Percentiles rank a stretch among this genome's conserved stretches.
Evolutionary conservation across 2,329 filamentous ascomycete genomes (phyloP).

Genomic region (Talaromyces sp.): DNA sequence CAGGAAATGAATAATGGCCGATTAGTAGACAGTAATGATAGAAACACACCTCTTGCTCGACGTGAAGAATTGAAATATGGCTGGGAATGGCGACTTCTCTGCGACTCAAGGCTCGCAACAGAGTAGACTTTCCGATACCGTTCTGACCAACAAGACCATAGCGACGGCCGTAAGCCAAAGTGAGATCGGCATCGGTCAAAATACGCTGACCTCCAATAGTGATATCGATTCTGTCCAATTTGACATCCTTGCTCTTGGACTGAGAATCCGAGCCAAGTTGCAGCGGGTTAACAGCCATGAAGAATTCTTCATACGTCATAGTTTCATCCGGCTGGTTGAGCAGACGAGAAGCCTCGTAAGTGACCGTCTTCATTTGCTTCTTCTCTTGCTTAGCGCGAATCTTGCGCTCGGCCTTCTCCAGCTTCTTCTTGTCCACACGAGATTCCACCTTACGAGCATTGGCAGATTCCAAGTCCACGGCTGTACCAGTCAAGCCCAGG

Average conservation of each 20-base stretch:
- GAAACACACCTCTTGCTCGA: conserved; percentile 80
- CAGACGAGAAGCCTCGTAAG: conserved; percentile 92
- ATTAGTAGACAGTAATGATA: neutral
- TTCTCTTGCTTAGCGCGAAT: conserved; percentile 98
- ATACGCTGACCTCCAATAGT: conserved; percentile 88
- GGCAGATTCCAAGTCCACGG: conserved; percentile 90
- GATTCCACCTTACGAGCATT: conserved; percentile 94
- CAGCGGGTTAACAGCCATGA: conserved; percentile 98
- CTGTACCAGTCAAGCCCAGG: conserved; percentile 78
- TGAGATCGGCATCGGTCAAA: conserved; percentile 85
- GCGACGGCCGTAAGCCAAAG: conserved; percentile 85
- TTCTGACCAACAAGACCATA: conserved; percentile 99
- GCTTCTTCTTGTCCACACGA: conserved; percentile 96
- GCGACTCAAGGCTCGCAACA: conserved; percentile 85
- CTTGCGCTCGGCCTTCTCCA: conserved; percentile 97
- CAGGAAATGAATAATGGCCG: conserved; percentile 1
- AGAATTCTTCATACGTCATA: conserved; percentile 98
- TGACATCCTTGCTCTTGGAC: conserved; percentile 97
- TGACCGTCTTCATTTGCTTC: conserved; percentile 96
- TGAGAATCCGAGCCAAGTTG: conserved; percentile 73
- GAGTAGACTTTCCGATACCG: conserved; percentile 97
- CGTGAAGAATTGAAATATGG: conserved; percentile 97
- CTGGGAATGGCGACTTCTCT: conserved; percentile 94
- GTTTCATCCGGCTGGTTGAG: conserved; percentile 80
- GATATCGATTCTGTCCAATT: conserved; percentile 93